Evolutionary conservation across 2,329 filamentous ascomycete species (phyloP).

Genomic region (Coniochaeta sp.): DNA sequence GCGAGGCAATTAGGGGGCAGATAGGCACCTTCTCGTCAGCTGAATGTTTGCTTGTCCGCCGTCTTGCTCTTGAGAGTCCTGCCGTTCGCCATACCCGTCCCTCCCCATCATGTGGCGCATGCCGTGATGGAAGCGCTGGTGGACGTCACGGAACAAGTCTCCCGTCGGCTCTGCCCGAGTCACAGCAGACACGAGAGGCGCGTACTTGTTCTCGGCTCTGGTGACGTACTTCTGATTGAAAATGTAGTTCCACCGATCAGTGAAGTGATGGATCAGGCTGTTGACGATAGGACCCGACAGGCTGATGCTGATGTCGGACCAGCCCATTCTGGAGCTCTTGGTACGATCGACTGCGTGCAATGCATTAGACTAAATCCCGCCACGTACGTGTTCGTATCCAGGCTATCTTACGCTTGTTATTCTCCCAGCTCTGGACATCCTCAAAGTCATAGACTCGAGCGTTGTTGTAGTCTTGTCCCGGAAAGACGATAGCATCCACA

Average conservation of each 20-base stretch:
- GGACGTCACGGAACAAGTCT: conserved; percentile 19
- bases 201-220: conserved; percentile 43
- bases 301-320: conserved; percentile 79
- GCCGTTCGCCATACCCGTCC: conserved; percentile 18
- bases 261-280: conserved; percentile 71
- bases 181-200: conserved; percentile 16
- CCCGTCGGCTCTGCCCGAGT: conserved; percentile 14
- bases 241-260: conserved; percentile 88
- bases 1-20: neutral
- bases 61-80: conserved; percentile 4
- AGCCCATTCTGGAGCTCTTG: conserved; percentile 79
- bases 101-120: conserved; percentile 30
- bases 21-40: conserved; percentile 38
- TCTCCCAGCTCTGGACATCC: conserved; percentile 68
- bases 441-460: conserved; percentile 76
- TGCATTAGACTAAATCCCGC: conserved; percentile 3
- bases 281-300: conserved; percentile 67
- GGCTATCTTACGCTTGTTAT: conserved; percentile 60
- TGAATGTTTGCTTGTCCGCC: conserved; percentile 35
- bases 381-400: neutral
- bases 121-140: conserved; percentile 26
- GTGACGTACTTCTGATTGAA: conserved; percentile 69
- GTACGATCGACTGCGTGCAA: conserved; percentile 57
- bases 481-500: conserved; percentile 69
- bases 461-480: conserved; percentile 91